These are phyloP conservation scores for Punica granatum DNA, from an alignment of 345 rosid species.

Conservation along the genomic window DNA sequence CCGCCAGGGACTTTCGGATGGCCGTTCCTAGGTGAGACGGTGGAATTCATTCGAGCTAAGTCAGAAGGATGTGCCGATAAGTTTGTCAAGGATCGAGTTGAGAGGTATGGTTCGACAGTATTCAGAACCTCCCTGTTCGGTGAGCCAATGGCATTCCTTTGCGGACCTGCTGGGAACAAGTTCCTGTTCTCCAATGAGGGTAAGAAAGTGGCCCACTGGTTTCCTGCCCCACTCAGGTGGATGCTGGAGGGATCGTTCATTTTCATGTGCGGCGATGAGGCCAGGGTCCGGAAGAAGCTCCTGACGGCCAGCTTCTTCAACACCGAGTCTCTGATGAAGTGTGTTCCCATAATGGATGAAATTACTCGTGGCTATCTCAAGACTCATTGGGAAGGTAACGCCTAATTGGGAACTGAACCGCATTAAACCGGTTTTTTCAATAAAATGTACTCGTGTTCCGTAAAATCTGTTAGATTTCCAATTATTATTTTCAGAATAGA, in stretches of 20 bases:
- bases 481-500: too few species aligned
- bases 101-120: background rate
- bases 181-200: conserved; percentile 4
- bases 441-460: too few species aligned
- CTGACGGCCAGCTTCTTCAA: background rate
- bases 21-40: background rate
- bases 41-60: background rate
- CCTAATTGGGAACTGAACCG: too few species aligned
- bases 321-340: background rate
- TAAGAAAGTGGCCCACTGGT: too few species aligned
- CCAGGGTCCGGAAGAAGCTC: background rate
- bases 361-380: background rate
- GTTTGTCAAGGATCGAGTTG: background rate
- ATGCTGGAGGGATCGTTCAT: too few species aligned
- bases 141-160: background rate
- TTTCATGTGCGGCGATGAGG: conserved; percentile 4
- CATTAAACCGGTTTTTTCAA: too few species aligned
- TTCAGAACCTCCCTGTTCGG: background rate
- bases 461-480: too few species aligned
- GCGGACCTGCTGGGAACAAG: background rate
- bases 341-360: background rate
- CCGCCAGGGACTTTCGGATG: background rate
- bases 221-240: too few species aligned
- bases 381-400: conserved; percentile 2
- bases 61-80: background rate